Conservation (phyloP, 768 basidiomycete genomes). For the Leccinum broughii region DNA sequence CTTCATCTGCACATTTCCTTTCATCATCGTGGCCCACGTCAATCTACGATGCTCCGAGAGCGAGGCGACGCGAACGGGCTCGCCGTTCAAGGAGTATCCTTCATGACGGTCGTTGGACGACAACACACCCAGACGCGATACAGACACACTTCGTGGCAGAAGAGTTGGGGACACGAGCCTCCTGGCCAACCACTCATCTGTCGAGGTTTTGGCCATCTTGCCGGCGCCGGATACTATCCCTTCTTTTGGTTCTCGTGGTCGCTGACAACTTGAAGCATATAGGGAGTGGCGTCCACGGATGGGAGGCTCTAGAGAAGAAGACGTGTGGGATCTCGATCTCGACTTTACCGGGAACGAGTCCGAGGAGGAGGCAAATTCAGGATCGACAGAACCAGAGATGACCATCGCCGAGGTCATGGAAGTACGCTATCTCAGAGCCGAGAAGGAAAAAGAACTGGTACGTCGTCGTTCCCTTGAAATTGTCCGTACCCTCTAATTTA, state of each 20-base stretch:
- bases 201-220: too few relatives aligned
- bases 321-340: conserved; percentile 71
- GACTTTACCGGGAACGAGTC: conserved; percentile 61
- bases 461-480: conserved; percentile 7
- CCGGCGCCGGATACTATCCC: background rate
- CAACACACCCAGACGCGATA: too few relatives aligned
- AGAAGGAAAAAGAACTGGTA: conserved; percentile 71
- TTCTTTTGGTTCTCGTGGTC: background rate
- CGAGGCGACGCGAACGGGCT: too few relatives aligned
- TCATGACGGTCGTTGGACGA: too few relatives aligned
- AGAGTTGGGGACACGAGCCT: too few relatives aligned
- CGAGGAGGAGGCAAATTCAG: conserved; percentile 47
- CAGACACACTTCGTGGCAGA: too few relatives aligned
- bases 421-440: conserved; percentile 68
- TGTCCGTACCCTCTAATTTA: conserved; percentile 5
- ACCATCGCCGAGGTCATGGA: conserved; percentile 76
- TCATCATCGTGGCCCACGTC: too few relatives aligned
- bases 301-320: conserved; percentile 76
- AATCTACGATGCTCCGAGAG: too few relatives aligned
- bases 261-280: conserved; percentile 7
- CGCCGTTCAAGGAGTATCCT: too few relatives aligned
- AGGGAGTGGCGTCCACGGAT: conserved; percentile 65
- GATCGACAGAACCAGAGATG: conserved; percentile 41
- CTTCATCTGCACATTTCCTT: too few relatives aligned
- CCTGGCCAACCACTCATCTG: too few relatives aligned